A percentile compares a stretch with the other conserved stretches of the same genome.
Conservation (phyloP, 1,284 basidiomycete species). For the Neolentinus lepideus region DNA sequence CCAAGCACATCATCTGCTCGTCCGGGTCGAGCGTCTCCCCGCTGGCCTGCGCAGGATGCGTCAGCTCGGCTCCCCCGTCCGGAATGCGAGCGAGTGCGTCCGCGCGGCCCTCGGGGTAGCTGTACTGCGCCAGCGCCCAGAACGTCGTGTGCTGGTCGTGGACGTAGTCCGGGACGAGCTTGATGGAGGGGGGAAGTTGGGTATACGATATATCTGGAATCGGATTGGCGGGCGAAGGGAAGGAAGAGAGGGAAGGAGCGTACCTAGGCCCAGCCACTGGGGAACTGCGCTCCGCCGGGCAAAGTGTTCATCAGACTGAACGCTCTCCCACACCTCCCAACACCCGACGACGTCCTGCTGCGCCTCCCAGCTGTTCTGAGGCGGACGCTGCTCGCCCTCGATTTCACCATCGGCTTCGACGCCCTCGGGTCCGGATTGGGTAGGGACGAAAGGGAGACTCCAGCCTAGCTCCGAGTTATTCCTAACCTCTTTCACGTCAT, state of each 20-base stretch:
- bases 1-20: slow-evolving; percentile 45
- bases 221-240: background rate
- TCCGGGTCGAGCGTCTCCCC: slow-evolving; percentile 34
- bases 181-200: slow-evolving; percentile 33
- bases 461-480: background rate
- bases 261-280: slow-evolving; percentile 44
- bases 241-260: slow-evolving; percentile 9
- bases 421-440: slow-evolving; percentile 15
- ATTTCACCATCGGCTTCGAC: no score
- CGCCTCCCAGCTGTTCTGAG: no score
- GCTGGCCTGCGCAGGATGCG: slow-evolving; percentile 28
- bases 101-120: slow-evolving; percentile 33
- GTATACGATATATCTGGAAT: slow-evolving; percentile 43
- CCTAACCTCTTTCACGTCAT: slow-evolving; percentile 29
- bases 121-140: slow-evolving; percentile 37
- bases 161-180: slow-evolving; percentile 26
- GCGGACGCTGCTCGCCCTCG: no score
- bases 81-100: background rate
- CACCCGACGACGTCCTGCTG: slow-evolving; percentile 54
- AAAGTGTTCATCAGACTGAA: slow-evolving; percentile 33
- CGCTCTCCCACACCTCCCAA: slow-evolving; percentile 57
- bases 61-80: slow-evolving; percentile 19
- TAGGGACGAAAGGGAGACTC: background rate
- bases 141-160: slow-evolving; percentile 38
- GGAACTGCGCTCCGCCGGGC: slow-evolving; percentile 42